phyloP scores from a whole-genome alignment of 1,284 basidiomycete species.

The Trichosporon coremiiforme region DNA sequence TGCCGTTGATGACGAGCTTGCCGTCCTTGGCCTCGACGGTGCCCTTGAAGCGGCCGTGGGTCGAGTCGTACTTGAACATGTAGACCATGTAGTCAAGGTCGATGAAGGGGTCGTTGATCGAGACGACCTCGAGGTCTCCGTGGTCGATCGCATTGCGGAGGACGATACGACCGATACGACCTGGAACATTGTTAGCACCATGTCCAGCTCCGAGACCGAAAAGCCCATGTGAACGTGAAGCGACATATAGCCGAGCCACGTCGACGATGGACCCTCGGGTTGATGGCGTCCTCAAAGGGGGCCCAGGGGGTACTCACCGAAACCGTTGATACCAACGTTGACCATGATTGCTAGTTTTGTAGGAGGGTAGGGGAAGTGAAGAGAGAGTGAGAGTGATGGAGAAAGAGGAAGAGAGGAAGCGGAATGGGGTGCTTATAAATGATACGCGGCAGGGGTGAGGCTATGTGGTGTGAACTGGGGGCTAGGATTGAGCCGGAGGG shows the following conservation, averaged over 20 bases:
- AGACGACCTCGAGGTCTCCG: conserved; percentile 76
- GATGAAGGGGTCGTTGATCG: conserved; percentile 95
- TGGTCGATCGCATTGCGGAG: conserved; percentile 83
- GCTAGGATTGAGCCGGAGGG: not conserved
- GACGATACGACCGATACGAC: conserved; percentile 98
- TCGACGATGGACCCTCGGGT: not conserved
- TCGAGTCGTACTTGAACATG: conserved; percentile 99
- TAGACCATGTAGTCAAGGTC: conserved; percentile 97
- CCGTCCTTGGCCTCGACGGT: conserved; percentile 79
- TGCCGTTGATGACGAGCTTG: conserved; percentile 86
- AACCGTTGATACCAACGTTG: conserved; percentile 95
- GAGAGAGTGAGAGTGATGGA: conserved; percentile 24
- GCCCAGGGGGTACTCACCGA: conserved; percentile 65
- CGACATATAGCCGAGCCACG: conserved; percentile 15
- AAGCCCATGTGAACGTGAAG: conserved; percentile 16
- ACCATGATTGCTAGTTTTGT: conserved; percentile 58
- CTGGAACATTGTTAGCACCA: conserved; percentile 56
- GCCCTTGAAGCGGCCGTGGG: conserved; percentile 95
- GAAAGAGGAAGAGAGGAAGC: conserved; percentile 2
- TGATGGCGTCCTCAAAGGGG: not conserved
- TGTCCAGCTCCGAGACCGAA: conserved; percentile 4
- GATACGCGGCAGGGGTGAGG: conserved; percentile 9
- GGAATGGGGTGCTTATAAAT: conserved; percentile 17
- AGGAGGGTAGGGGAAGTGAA: conserved; percentile 17
- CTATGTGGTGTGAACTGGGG: conserved; percentile 8